Evolutionary conservation across 305 asterid species (phyloP), one percentile per base, ranked within the genome.

Genomic region (Fraxinus sp.): DNA sequence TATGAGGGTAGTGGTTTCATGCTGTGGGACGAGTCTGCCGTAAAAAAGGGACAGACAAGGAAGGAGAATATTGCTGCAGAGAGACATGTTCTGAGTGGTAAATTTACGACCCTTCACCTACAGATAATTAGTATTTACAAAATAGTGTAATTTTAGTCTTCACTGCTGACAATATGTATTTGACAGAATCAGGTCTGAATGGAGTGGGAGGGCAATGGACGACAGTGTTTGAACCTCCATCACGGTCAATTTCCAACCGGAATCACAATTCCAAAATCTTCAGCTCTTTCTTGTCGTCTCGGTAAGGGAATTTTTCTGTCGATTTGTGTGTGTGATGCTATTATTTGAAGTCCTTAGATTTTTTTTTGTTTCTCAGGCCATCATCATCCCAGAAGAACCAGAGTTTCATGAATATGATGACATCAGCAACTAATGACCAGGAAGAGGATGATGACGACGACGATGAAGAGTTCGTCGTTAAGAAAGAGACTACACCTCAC

Each of bases 1-100:
- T 90, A 91, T 85, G 64, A 94, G 1, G 97, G 92, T 81, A 89
- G 93, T 88, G 93, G 94, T 86, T 96, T 96, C 90, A 89, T 96
- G 20, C 86, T 94, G 84, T 96, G 98, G 98, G 97, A 91, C 79
- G 99, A 96, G 85, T 92, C 98, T 92, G 91, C 93, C 6, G 85
- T 83, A 73, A 92, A 86, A 70, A 93, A 91, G 99, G 99, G 99
- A 97, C 90, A 93, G 97, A 93, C 99, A 92, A 97, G 98, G 98
- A 95, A 97, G 99, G 99, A 97, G 99, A 97, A 92, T 91, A 84
- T 84, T 84, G 82, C 88, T 71, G 90, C 91, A 49, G 93, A 92
- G 66, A 87, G 87, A 85, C 89, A 89, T 52, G 77, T 83, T 74
- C 83, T 88, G 81, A 88, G 83, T 88, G 99, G 99, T 95, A 88